Conservation (phyloP, 2,329 filamentous ascomycete genomes). For the Rhinocladiella mackenziei region DNA sequence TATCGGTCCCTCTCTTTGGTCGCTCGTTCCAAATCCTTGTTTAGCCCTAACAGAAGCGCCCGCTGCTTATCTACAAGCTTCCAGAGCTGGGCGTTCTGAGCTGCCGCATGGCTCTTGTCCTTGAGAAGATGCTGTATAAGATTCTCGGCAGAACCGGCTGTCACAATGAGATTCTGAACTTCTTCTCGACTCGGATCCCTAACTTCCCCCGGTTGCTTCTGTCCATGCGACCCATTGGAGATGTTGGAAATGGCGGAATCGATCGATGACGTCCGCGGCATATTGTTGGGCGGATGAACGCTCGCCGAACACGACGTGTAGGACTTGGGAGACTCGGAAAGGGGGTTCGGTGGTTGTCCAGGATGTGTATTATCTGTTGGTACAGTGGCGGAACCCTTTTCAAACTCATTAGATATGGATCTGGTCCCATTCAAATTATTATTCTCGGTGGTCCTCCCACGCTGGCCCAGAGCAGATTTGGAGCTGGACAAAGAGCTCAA, state of each 20-base stretch:
- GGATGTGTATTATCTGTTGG: neutral
- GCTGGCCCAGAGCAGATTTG: constrained; percentile 10
- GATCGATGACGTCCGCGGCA: constrained; percentile 77
- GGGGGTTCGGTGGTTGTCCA: neutral
- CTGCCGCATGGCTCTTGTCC: constrained; percentile 82
- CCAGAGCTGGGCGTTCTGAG: constrained; percentile 92
- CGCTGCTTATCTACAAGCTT: constrained; percentile 93
- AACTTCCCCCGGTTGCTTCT: constrained; percentile 56
- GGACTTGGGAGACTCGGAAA: constrained; percentile 20
- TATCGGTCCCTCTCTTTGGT: constrained; percentile 95
- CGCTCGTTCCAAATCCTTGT: constrained; percentile 87
- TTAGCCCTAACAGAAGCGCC: constrained; percentile 86
- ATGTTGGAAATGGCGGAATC: constrained; percentile 85
- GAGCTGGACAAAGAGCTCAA: constrained; percentile 31
- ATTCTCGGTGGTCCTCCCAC: constrained; percentile 1
- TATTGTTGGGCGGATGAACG: constrained; percentile 21
- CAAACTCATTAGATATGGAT: constrained; percentile 11
- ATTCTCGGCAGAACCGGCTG: constrained; percentile 83
- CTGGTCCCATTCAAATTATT: constrained; percentile 3
- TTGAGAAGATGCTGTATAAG: constrained; percentile 83
- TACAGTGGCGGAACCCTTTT: constrained; percentile 4
- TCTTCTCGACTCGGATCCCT: constrained; percentile 63
- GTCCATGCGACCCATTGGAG: constrained; percentile 55
- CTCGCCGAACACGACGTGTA: constrained; percentile 9
- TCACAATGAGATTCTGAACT: constrained; percentile 71